Evolutionary conservation across 306 rosid species (phyloP), one percentile per base, ranked within the genome.

Genomic region (Cyamopsis tetragonoloba): DNA sequence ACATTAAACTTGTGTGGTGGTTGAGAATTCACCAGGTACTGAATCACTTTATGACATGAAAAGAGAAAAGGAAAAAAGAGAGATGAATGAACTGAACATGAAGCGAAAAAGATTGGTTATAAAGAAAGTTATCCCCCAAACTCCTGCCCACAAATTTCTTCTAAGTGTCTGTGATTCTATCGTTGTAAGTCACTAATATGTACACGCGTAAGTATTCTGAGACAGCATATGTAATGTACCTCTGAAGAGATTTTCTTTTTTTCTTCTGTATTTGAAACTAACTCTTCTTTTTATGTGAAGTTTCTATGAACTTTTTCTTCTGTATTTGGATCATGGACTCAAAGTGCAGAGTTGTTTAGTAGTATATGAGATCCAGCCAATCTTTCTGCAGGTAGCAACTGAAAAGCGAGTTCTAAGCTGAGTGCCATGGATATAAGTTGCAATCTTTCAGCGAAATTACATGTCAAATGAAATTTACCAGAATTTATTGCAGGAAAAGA

Each of bases 11-110:
- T 56, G 74, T 31, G 49, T 10, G 2, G 15, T 62, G 68, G 57
- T 71, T 55, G 42, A 57, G 4, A 71, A 18, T 18, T 44, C 50
- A 62, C 66, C 77, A 62, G 68, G 77, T 77, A 70, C 31, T 24
- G 48, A n/a, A n/a, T n/a, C 30, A 77, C 35, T 54, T 70, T 37
- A 77, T 35, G 46, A 50, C 13, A 34, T 24, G 67, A 18, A 43
- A 69, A 51, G 58, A 9, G 15, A 47, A 51, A 42, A 44, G 14
- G 14, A 70, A 59, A 44, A 0, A 34, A 61, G 8, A n/a, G n/a
- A n/a, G n/a, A 22, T 26, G 24, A 17, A 69, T 54, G 19, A 76
- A 53, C 19, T 27, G 53, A 68, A 68, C 66, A 51, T 76, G 76
- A 69, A 18, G 46, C 3, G 31, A 68, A 75, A 48, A 64, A 7